These are phyloP conservation scores for Aspergillus haitiensis DNA, from an alignment of 495 filamentous ascomycete genomes.

Conservation along the genomic window DNA sequence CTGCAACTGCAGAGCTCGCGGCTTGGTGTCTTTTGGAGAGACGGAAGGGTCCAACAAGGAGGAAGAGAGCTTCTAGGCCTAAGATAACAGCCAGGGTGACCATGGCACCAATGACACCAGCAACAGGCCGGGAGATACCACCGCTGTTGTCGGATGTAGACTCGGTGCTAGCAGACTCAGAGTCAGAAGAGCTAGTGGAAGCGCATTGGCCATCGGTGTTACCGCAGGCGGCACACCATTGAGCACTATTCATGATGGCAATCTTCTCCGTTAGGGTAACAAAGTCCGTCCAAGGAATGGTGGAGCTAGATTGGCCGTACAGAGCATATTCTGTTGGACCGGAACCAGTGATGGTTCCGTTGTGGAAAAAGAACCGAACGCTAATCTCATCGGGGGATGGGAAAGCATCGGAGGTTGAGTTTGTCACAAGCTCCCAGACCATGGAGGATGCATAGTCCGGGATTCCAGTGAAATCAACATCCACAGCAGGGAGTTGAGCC, in stretches of 20 bases:
- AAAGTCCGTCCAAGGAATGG: slow-evolving; percentile 48
- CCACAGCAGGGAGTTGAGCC: slow-evolving; percentile 36
- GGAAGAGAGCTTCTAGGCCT: slow-evolving; percentile 44
- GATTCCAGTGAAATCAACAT: slow-evolving; percentile 47
- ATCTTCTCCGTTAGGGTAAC: slow-evolving; percentile 39
- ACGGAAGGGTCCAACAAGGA: slow-evolving; percentile 45
- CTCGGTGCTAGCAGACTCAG: slow-evolving; percentile 18
- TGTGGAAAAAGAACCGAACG: slow-evolving; percentile 57
- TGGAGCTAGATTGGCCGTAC: slow-evolving; percentile 37
- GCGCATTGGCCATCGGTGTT: slow-evolving; percentile 44
- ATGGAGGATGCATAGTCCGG: slow-evolving; percentile 56
- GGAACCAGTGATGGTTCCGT: slow-evolving; percentile 44
- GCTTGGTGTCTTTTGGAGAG: slow-evolving; percentile 39
- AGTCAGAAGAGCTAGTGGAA: slow-evolving; percentile 13
- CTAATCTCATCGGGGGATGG: slow-evolving; percentile 36
- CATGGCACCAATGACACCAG: slow-evolving; percentile 63
- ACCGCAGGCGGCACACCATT: slow-evolving; percentile 51
- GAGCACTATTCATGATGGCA: slow-evolving; percentile 37
- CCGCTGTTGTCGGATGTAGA: slow-evolving; percentile 17
- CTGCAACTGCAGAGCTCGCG: slow-evolving; percentile 10
- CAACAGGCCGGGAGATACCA: slow-evolving; percentile 43
- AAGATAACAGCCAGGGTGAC: slow-evolving; percentile 58
- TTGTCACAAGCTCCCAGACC: slow-evolving; percentile 55
- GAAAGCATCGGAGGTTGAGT: slow-evolving; percentile 39
- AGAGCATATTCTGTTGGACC: slow-evolving; percentile 42